Evolutionary conservation across 164 flowering plant species (phyloP).

Genomic region (Santalum album): DNA sequence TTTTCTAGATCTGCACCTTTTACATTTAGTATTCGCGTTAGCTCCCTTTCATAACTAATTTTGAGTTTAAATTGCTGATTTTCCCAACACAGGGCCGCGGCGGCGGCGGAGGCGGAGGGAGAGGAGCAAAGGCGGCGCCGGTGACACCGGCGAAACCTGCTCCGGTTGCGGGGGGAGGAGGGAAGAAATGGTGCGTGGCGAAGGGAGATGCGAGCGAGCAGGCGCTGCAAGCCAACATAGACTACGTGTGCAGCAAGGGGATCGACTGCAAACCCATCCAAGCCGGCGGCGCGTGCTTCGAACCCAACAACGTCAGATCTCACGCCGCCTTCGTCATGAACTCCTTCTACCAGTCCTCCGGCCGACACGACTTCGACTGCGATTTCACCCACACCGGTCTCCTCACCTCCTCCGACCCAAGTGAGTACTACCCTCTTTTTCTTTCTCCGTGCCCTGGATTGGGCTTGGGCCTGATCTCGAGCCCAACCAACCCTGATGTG

Average conservation of each 20-base stretch:
- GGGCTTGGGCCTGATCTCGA: no score
- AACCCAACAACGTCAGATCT: constrained; percentile 46
- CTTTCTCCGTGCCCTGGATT: no score
- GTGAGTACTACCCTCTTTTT: constrained; percentile 24
- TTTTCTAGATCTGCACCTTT: no score
- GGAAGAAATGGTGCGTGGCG: constrained; percentile 66
- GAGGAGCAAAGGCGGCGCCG: constrained; percentile 6
- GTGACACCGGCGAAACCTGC: constrained; percentile 10
- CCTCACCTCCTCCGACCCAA: constrained; percentile 50
- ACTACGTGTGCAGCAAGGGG: constrained; percentile 63
- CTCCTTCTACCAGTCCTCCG: constrained; percentile 51
- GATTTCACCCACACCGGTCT: constrained; percentile 53
- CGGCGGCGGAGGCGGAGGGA: background rate
- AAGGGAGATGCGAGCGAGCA: constrained; percentile 32
- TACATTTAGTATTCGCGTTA: no score
- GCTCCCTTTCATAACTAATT: no score
- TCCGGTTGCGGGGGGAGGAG: constrained; percentile 7
- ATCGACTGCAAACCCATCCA: constrained; percentile 70
- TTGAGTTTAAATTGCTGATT: no score
- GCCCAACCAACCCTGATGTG: no score
- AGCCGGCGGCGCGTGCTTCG: constrained; percentile 60
- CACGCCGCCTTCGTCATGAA: constrained; percentile 85
- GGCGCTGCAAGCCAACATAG: constrained; percentile 58
- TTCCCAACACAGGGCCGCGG: no score
- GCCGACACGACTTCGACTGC: constrained; percentile 54